phyloP scores from a whole-genome alignment of 2,329 filamentous ascomycete species.

The Esteya vermicola region DNA sequence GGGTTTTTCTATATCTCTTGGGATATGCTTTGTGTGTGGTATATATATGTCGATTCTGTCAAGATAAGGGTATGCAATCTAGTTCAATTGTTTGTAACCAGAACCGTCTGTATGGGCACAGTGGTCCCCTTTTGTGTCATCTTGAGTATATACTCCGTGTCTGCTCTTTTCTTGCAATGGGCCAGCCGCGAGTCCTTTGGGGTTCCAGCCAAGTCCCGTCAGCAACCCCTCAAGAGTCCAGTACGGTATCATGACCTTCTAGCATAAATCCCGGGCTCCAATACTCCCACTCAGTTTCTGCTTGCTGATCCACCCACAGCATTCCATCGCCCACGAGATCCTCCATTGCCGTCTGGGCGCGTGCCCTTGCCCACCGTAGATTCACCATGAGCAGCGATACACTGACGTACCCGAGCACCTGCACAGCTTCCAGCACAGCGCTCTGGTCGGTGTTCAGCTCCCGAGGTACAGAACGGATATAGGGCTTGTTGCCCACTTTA shows the following conservation, averaged over 20 bases:
- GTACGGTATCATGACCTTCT: constrained; percentile 18
- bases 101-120: too few relatives aligned
- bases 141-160: not conserved
- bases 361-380: constrained; percentile 67
- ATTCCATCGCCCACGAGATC: constrained; percentile 80
- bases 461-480: constrained; percentile 86
- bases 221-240: constrained; percentile 8
- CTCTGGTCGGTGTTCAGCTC: constrained; percentile 93
- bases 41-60: not conserved
- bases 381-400: constrained; percentile 82
- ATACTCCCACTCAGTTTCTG: constrained; percentile 77
- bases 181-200: too few relatives aligned
- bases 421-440: constrained; percentile 78
- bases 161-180: not conserved
- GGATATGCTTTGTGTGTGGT: not conserved
- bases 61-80: constrained; percentile 2
- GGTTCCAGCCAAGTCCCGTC: not conserved
- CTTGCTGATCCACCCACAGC: constrained; percentile 87
- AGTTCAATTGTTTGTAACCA: not conserved
- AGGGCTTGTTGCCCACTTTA: constrained; percentile 67
- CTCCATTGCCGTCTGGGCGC: constrained; percentile 80
- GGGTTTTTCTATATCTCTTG: too few relatives aligned
- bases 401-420: constrained; percentile 80
- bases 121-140: not conserved
- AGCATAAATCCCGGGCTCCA: constrained; percentile 74